Base-by-base conservation (phyloP, 306 rosid genomes). In the Trifolium subterraneum region DNA sequence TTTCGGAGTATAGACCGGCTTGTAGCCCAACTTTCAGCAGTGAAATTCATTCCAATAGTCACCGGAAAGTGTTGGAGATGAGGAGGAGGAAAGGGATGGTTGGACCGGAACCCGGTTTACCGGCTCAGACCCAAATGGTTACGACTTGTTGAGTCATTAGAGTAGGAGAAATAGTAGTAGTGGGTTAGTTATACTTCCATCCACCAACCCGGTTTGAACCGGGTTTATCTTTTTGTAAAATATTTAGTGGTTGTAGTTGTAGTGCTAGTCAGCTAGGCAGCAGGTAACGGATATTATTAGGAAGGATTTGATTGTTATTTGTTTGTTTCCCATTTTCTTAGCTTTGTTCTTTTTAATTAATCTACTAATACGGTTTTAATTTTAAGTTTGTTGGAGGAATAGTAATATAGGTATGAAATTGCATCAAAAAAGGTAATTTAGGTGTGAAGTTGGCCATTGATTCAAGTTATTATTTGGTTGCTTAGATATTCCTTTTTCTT, bases 1-100 rank as follows among this genome's bases (percentile, higher is more conserved):
- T 81, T 56, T 92, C 97, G 0, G 98, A 93, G 77, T 93, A 93
- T 36, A 88, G 98, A 85, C 98, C 98, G 81, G 98, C 98, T 1
- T 87, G 93, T 47, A 93, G 98, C 63, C 98, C 98, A 9, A 93
- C 96, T 9, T 93, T 89, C 71, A 83, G 86, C 4, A 66, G 79
- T 20, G 87, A 85, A 3, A 42, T 88, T 74, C 98, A 93, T 78
- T 93, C 98, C 8, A 93, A 91, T 62, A 91, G 96, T 33, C 98
- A 93, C 76, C 90, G 98, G 0, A 93, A 93, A 54, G 97, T 93
- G 68, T 71, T 93, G 78, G 98, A 93, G 86, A 87, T 93, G 58
- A 88, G 98, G 85, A 88, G 35, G 83, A 86, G 61, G 76, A 93
- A 90, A 67, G 97, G 75, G 2, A 55, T 7, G 25, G 48, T 68